Conservation (phyloP, 495 filamentous ascomycete genomes). For the Pyronema omphalodes region DNA sequence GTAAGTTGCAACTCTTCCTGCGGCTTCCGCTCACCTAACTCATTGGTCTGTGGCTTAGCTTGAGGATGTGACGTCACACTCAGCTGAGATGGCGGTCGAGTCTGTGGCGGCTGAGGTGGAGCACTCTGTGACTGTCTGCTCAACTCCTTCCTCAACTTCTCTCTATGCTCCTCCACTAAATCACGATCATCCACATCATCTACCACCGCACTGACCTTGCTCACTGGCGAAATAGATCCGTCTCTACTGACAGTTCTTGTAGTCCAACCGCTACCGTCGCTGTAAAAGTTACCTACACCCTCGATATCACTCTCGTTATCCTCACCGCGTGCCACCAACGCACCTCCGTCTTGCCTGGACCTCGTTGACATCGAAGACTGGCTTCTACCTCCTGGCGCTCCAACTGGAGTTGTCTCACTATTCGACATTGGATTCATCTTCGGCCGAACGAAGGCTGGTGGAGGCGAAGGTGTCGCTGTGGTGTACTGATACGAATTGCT, state of each 20-base stretch:
- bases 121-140: not conserved
- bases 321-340: not conserved
- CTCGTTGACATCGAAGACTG: no score
- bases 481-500: conserved; percentile 5
- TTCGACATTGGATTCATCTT: no score
- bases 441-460: not conserved
- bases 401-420: no score
- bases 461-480: not conserved
- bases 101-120: no score
- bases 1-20: no score
- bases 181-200: not conserved
- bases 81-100: no score
- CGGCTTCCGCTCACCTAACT: not conserved
- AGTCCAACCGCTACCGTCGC: conserved; percentile 2
- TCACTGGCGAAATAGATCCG: not conserved
- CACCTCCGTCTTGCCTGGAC: not conserved
- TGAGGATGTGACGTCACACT: not conserved
- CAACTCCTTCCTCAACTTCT: not conserved
- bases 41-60: not conserved
- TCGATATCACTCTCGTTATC: not conserved
- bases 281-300: not conserved
- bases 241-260: not conserved
- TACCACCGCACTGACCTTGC: not conserved
- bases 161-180: not conserved
- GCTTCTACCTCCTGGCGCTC: no score